Base-by-base conservation (phyloP, 305 asterid genomes). In the Stenogyne calaminthoides region DNA sequence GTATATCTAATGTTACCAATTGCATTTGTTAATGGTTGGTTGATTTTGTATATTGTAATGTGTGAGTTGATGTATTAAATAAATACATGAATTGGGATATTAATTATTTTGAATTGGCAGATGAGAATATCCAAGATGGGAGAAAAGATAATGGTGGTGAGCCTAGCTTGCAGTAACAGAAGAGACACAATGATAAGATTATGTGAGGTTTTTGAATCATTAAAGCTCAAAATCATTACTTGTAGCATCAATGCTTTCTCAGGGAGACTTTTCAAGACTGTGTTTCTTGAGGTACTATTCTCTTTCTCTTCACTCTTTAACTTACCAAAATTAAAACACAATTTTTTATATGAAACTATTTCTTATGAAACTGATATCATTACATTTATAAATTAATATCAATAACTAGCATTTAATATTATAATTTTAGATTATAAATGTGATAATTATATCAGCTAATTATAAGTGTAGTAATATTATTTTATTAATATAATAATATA, bases 221-320 rank as follows among this genome's bases (percentile, higher is more conserved):
- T 93, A 84, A 83, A 91, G 42, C 92, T 93, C 82, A 91, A 86
- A 83, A 70, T 93, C 75, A 82, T 91, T 37, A 88, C 96, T 5
- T 85, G 91, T 42, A 91, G 71, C 57, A 84, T 93, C 77, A 80
- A 84, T 72, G 81, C 87, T 49, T 83, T 88, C 72, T 79, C 96
- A 6, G 97, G 86, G 3, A 84, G 63, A 81, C 85, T 93, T 69
- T 77, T 86, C 34, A 91, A 85, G 80, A 93, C 98, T 7, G 69
- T 87, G 0, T 89, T 93, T 73, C 68, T 93, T 18, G 87, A 93
- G 98, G 98, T 93, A 76, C 36, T 5, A 32, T 32, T 32, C 36
- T 5, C 7, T n/a, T n/a, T n/a, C n/a, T n/a, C n/a, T n/a, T n/a
- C n/a, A n/a, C n/a, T n/a, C n/a, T n/a, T n/a, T n/a, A n/a, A n/a